A percentile compares a stretch with the other conserved stretches of the same genome.
These are phyloP conservation scores for Rhodotorula kratochvilovae DNA, from an alignment of 768 basidiomycete species.

Conservation along the genomic window DNA sequence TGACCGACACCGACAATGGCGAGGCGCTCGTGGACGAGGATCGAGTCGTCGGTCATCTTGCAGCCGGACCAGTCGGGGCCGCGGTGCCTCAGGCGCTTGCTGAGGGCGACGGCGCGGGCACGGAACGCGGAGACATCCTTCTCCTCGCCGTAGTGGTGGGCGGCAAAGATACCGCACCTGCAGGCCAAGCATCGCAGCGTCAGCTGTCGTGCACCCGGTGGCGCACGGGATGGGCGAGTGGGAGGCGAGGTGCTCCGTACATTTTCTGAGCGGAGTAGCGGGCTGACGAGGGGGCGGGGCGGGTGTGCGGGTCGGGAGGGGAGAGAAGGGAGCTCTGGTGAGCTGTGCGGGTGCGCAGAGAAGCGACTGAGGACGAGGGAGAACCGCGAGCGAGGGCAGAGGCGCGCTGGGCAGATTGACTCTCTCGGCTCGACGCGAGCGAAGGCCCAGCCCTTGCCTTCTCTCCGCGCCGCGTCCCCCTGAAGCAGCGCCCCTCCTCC, in stretches of 20 bases:
- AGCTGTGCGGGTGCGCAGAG: not conserved
- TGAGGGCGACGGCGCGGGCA: constrained; percentile 51
- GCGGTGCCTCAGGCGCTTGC: constrained; percentile 83
- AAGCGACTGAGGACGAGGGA: not conserved
- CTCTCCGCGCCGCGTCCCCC: not conserved
- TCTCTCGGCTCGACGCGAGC: not conserved
- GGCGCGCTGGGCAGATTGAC: not conserved
- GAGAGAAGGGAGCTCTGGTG: not conserved
- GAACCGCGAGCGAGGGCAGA: not conserved
- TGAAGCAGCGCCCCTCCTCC: not conserved
- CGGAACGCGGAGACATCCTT: constrained; percentile 35
- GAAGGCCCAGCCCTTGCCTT: not conserved
- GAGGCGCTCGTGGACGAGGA: constrained; percentile 90
- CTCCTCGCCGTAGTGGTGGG: constrained; percentile 29
- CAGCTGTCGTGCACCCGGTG: too few species aligned
- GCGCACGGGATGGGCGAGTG: not conserved
- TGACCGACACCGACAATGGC: constrained; percentile 96
- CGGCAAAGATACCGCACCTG: constrained; percentile 44
- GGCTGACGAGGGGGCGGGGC: not conserved
- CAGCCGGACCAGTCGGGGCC: constrained; percentile 99
- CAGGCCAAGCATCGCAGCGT: not conserved
- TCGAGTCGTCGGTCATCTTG: constrained; percentile 58
- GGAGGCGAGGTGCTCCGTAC: not conserved
- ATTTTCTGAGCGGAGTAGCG: not conserved
- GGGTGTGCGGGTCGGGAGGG: not conserved